Conservation (phyloP, 2,329 filamentous ascomycete species). For the Rutstroemia sp. region DNA sequence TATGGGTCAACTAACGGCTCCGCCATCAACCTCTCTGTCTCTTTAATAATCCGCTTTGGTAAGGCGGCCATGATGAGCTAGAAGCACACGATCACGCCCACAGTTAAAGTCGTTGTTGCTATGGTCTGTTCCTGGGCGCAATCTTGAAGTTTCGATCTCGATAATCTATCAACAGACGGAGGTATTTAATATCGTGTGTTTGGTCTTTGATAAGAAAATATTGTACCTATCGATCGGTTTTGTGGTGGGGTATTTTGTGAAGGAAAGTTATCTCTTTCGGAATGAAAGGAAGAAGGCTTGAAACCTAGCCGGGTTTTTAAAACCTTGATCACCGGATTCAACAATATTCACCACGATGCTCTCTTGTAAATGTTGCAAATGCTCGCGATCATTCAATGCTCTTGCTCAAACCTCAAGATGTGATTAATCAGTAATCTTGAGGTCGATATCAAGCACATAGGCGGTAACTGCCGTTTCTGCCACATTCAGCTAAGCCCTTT, state of each 20-base stretch:
- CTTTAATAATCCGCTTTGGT: constrained; percentile 96
- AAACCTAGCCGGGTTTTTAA: too few relatives aligned
- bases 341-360: too few relatives aligned
- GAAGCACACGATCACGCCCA: too few relatives aligned
- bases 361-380: too few relatives aligned
- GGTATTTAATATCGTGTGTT: background rate
- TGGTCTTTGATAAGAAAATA: constrained; percentile 6
- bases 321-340: too few relatives aligned
- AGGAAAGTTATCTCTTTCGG: background rate
- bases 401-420: background rate
- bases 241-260: background rate
- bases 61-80: constrained; percentile 50
- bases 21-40: constrained; percentile 93
- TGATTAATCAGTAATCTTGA: background rate
- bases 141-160: background rate
- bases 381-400: too few relatives aligned
- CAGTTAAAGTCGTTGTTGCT: background rate
- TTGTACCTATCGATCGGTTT: background rate
- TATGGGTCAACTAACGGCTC: constrained; percentile 65
- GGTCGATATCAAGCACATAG: background rate
- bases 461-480: constrained; percentile 6
- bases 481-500: background rate
- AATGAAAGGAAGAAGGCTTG: background rate
- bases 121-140: background rate
- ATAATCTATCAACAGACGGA: background rate